A percentile compares a stretch with the other conserved stretches of the same genome.
phyloP scores from a whole-genome alignment of 2,329 filamentous ascomycete genomes.

The Exophiala mesophila region DNA sequence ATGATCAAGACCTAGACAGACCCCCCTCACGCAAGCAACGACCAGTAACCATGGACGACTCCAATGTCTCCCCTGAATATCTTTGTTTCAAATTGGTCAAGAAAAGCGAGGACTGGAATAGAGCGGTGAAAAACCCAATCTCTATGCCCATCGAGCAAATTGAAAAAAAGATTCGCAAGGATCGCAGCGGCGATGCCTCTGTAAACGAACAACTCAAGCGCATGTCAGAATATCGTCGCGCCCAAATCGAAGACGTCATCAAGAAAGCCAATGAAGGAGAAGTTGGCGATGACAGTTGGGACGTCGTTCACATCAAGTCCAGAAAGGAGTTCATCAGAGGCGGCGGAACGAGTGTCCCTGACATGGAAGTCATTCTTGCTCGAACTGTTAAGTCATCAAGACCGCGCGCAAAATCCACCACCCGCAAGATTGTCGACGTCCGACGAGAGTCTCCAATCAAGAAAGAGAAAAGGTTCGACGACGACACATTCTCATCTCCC shows the following conservation, averaged over 20 bases:
- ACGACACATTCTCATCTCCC: constrained; percentile 11
- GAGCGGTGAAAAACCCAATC: constrained; percentile 10
- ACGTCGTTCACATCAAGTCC: constrained; percentile 20
- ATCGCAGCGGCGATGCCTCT: constrained; percentile 13
- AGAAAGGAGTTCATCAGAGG: constrained; percentile 11
- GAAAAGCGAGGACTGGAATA: constrained; percentile 18
- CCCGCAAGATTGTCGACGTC: constrained; percentile 6
- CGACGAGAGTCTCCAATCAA: constrained; percentile 4
- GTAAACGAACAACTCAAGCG: constrained; percentile 16
- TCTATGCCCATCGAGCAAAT: constrained; percentile 15
- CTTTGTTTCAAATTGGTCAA: constrained; percentile 19
- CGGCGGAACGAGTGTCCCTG: constrained; percentile 13
- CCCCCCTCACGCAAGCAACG: constrained; percentile 11
- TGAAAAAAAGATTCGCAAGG: constrained; percentile 16
- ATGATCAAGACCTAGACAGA: constrained; percentile 8
- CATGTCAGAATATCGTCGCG: constrained; percentile 16
- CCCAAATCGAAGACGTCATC: constrained; percentile 15
- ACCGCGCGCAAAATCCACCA: constrained; percentile 10
- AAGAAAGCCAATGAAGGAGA: constrained; percentile 14
- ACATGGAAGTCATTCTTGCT: constrained; percentile 23
- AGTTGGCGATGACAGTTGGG: constrained; percentile 13
- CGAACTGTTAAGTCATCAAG: constrained; percentile 6
- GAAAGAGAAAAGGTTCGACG: constrained; percentile 12
- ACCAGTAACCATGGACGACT: constrained; percentile 2
- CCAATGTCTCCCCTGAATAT: constrained; percentile 15